phyloP scores from a whole-genome alignment of 1,284 basidiomycete genomes.

The Golubevia sp. region DNA sequence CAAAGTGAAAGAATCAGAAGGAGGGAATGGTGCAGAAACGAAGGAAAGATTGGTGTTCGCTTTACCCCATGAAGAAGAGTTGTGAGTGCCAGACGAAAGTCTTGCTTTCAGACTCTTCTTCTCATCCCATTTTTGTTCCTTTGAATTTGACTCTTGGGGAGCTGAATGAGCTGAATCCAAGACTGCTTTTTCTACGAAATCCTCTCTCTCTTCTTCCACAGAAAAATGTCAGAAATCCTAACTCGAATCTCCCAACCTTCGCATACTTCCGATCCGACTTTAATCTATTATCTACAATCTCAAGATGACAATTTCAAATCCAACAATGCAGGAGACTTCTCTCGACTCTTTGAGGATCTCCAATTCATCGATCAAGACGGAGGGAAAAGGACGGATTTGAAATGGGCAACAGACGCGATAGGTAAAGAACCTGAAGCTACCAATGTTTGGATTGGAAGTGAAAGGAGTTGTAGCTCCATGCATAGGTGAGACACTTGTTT shows the following conservation, averaged over 20 bases:
- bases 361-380: not conserved
- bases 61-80: conserved; percentile 27
- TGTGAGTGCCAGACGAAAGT: conserved; percentile 20
- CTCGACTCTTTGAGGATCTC: conserved; percentile 31
- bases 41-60: conserved; percentile 26
- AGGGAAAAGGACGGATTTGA: conserved; percentile 6
- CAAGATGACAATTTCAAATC: conserved; percentile 47
- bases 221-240: not conserved
- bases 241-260: not conserved
- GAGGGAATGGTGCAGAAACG: no score
- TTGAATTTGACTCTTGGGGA: conserved; percentile 14
- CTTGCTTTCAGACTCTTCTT: not conserved
- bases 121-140: conserved; percentile 5
- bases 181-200: no score
- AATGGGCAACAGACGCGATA: conserved; percentile 42
- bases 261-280: not conserved
- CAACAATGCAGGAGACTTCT: conserved; percentile 25
- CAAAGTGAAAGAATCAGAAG: not conserved
- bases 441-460: conserved; percentile 49
- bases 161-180: no score
- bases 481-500: conserved; percentile 18
- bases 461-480: conserved; percentile 19
- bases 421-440: conserved; percentile 35
- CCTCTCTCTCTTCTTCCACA: not conserved
- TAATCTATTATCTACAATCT: conserved; percentile 42